Evolutionary conservation across 371 early-diverging fungal genomes (phyloP), one percentile per base, ranked within the genome.

Genomic region (Nematocida ausubeli): DNA sequence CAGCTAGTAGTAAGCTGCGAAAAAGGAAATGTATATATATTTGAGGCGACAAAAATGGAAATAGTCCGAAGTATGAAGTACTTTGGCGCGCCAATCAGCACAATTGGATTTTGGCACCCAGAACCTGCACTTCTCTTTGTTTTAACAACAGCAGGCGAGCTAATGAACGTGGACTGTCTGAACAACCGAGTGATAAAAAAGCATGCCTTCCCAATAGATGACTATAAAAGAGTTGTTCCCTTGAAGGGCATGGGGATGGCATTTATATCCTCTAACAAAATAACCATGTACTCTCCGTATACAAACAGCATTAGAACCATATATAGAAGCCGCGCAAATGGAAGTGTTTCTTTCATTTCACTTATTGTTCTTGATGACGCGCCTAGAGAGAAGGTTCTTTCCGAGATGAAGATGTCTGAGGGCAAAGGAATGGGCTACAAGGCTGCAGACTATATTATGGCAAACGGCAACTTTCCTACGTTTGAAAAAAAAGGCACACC

Each of bases 41-140:
- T 75, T 75, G 78, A 75, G 6, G 30, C 55, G 19, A 19, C 35
- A 19, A 75, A 75, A 50, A 75, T 75, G 66, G 78, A 75, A 39
- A 64, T 75, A 44, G 35, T 75, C 56, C 66, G 54, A 66, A 75
- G 78, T 65, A 47, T 75, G 67, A 75, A 75, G 24, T 72, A 68
- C 51, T 75, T 75, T 51, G 78, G 78, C 22, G 0, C 30, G 28
- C 35, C 22, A 4, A 75, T 75, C 5, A 30, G 24, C 22, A 30
- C 78, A n/a, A 40, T 75, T 2, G 44, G 67, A 1, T 65, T 75
- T 34, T 60, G 62, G 62, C 14, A 32, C 0, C 34, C 44, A 1
- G 37, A 32, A 34, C 6, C 28, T 3, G 5, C 64, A 12, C 16
- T 47, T 5, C 19, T 67, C 5, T 24, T 75, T 3, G 22, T 51